Evolutionary conservation across 2,329 filamentous ascomycete genomes (phyloP).

Genomic region (Coniochaeta pulveracea): DNA sequence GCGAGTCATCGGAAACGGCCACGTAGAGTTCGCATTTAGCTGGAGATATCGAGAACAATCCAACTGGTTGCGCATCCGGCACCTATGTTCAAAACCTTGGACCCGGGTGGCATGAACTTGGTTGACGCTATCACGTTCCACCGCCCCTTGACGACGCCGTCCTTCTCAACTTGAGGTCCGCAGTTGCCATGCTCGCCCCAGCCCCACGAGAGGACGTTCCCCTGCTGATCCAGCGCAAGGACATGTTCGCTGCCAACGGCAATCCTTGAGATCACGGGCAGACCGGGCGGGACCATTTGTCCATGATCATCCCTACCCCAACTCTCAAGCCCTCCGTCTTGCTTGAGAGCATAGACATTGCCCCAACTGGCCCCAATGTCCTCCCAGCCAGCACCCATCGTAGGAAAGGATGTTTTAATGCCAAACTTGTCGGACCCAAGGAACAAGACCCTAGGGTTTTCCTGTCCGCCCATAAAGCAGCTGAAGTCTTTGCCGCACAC

Average conservation of each 20-base stretch:
- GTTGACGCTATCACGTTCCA: conserved; percentile 57
- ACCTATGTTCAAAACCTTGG: conserved; percentile 49
- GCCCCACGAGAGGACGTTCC: conserved; percentile 73
- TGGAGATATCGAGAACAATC: conserved; percentile 38
- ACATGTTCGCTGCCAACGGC: conserved; percentile 84
- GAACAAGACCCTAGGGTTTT: conserved; percentile 49
- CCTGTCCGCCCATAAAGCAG: conserved; percentile 48
- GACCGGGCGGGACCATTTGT: conserved; percentile 54
- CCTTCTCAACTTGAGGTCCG: conserved; percentile 53
- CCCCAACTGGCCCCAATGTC: conserved; percentile 75
- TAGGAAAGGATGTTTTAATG: conserved; percentile 46
- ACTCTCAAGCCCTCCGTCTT: conserved; percentile 47
- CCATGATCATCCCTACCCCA: conserved; percentile 86
- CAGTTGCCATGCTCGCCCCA: conserved; percentile 99
- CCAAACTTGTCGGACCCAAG: conserved; percentile 69
- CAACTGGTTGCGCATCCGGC: conserved; percentile 91
- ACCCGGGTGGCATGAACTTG: conserved; percentile 37
- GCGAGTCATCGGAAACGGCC: too few species aligned
- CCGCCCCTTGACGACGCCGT: conserved; percentile 56
- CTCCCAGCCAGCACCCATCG: conserved; percentile 43
- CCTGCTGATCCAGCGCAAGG: conserved; percentile 55
- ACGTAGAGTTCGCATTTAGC: too few species aligned
- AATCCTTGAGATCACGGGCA: conserved; percentile 52
- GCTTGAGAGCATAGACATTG: conserved; percentile 58
- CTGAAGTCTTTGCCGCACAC: conserved; percentile 83